Evolutionary conservation across 495 filamentous ascomycete genomes (phyloP), one percentile per base, ranked within the genome.

Genomic region (Penicillium atrosanguineum): DNA sequence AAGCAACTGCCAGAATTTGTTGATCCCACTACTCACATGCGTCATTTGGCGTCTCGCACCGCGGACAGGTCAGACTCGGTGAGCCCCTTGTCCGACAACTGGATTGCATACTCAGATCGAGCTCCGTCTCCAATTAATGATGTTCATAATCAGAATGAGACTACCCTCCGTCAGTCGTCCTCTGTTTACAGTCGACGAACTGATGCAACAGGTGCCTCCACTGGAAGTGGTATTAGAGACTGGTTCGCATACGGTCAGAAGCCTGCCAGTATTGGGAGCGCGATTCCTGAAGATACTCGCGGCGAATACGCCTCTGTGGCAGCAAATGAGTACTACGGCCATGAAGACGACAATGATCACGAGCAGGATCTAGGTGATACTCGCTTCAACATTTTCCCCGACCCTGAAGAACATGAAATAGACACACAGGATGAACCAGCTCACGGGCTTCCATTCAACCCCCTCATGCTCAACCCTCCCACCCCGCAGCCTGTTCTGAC

Each of bases 61-160:
- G 64, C 72, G 6, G 62, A 62, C 48, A 62, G 71, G 23, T 65
- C 66, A 26, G 53, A 69, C 38, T 64, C 60, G 39, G 67, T 68
- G 7, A 79, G 68, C 60, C 73, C 75, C 45, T 60, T 68, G 9
- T 82, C 85, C 38, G 69, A 78, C 4, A 84, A 86, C 53, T 84
- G 79, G 74, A 81, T 87, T 62, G 79, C 78, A 9, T 83, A 87
- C 57, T 72, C 81, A 0, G 87, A 67, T 63, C 82, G 56, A 56
- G 79, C 68, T 50, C 75, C 73, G 60, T 79, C 74, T 7, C 80
- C 79, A 31, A 44, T 52, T 14, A 58, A 59, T 4, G 67, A 69
- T 3, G 34, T 16, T 4, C 57, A 62, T 6, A 57, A 60, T 16
- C 49, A 77, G 20, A 71, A 74, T 28, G 67, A 18, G 0, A 50